Percentiles rank a stretch among this genome's conserved stretches.
Conservation (phyloP, 495 filamentous ascomycete genomes). For the Penicillium verhagenii region DNA sequence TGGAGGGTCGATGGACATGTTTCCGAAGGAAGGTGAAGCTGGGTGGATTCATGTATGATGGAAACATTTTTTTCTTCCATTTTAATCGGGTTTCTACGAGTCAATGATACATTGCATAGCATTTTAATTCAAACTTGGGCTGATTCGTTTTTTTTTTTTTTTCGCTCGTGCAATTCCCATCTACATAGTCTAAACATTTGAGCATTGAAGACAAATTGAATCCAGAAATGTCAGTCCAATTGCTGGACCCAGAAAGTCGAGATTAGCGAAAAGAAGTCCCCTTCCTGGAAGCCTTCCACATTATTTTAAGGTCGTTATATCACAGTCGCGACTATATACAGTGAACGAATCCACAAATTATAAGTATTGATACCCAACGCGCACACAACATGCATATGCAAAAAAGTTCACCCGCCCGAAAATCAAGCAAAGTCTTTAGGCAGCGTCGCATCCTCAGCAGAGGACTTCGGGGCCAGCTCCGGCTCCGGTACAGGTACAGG, state of each 20-base stretch:
- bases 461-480: background rate
- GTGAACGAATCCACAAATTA: background rate
- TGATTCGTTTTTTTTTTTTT: too few relatives aligned
- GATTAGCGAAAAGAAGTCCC: too few relatives aligned
- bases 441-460: conserved; percentile 1
- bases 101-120: background rate
- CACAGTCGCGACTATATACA: background rate
- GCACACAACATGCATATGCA: background rate
- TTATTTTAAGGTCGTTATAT: too few relatives aligned
- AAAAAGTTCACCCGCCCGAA: background rate
- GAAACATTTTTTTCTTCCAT: background rate
- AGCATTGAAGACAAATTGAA: too few relatives aligned
- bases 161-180: too few relatives aligned
- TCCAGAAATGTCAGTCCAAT: too few relatives aligned
- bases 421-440: conserved; percentile 15
- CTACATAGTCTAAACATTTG: too few relatives aligned
- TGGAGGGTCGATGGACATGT: background rate
- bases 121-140: background rate
- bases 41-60: background rate
- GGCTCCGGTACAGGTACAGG: conserved; percentile 1
- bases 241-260: too few relatives aligned
- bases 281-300: too few relatives aligned
- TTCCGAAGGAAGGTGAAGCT: background rate
- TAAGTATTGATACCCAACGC: background rate
- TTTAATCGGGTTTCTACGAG: background rate